Percentiles rank a stretch among this genome's conserved stretches.
Evolutionary conservation across 2,329 filamentous ascomycete genomes (phyloP).

Genomic region (Sporothrix variecibatus): DNA sequence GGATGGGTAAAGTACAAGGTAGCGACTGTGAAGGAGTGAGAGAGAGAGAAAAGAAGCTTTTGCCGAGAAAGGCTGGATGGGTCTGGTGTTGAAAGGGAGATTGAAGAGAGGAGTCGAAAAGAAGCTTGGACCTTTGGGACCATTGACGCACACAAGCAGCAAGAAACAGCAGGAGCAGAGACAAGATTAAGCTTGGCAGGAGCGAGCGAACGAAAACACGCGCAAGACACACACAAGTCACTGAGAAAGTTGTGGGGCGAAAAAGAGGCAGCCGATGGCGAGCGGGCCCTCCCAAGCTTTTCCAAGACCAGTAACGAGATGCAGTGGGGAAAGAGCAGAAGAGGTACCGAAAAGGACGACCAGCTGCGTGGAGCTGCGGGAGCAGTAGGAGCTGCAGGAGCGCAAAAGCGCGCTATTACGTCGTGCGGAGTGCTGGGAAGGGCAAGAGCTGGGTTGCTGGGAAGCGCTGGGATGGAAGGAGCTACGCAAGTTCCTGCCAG

Average conservation of each 20-base stretch:
- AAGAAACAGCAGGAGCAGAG: background rate
- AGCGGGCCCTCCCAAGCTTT: conserved; percentile 9
- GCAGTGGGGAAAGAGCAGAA: background rate
- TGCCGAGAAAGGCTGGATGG: conserved; percentile 17
- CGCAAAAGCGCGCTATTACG: conserved; percentile 14
- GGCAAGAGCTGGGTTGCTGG: background rate
- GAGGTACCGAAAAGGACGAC: background rate
- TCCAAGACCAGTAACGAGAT: background rate
- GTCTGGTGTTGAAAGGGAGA: conserved; percentile 9
- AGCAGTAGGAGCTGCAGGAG: background rate
- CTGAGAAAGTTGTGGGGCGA: conserved; percentile 1
- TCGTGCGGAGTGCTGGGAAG: background rate
- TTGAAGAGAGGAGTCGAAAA: background rate
- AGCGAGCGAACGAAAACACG: conserved; percentile 1
- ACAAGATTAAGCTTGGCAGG: background rate
- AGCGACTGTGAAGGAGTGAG: background rate
- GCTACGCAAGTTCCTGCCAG: background rate
- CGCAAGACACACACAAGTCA: background rate
- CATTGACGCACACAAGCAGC: conserved; percentile 28
- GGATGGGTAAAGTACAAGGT: background rate
- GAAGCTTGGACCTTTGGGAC: background rate
- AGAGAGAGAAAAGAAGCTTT: background rate
- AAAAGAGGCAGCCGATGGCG: conserved; percentile 16
- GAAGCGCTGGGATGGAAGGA: background rate
- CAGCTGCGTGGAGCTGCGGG: background rate